Conservation (phyloP, 108 stramenopile genomes). For the Skeletonema tropicum region DNA sequence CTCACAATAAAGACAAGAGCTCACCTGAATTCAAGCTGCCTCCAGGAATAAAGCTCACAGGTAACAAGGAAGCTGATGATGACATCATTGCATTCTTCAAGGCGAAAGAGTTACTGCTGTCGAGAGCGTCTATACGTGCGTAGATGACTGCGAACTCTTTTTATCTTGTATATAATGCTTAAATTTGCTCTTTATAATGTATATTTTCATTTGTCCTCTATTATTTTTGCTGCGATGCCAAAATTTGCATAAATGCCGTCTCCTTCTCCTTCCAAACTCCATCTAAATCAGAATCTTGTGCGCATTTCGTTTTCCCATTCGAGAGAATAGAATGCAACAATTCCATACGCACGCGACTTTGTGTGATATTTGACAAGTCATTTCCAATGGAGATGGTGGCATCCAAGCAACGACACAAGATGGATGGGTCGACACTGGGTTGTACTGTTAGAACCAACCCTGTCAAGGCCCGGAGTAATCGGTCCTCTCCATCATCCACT, state of each 20-base stretch:
- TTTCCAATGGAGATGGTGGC: conserved; percentile 28
- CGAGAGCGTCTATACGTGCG: conserved; percentile 6
- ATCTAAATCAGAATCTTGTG: not conserved
- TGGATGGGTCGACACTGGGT: conserved; percentile 46
- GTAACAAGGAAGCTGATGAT: conserved; percentile 79
- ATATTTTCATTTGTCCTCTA: not conserved
- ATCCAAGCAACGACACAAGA: conserved; percentile 59
- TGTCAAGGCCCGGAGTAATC: conserved; percentile 63
- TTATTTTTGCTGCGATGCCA: conserved; percentile 9
- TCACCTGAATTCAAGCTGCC: conserved; percentile 46
- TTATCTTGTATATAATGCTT: not conserved
- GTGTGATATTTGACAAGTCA: conserved; percentile 35
- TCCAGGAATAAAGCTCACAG: conserved; percentile 65
- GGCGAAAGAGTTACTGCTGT: conserved; percentile 79
- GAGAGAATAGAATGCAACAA: conserved; percentile 72
- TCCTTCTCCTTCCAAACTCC: conserved; percentile 31
- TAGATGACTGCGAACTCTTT: not conserved
- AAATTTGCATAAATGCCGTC: conserved; percentile 26
- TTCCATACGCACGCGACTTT: conserved; percentile 60
- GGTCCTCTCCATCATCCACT: conserved; percentile 47
- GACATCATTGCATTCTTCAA: conserved; percentile 87
- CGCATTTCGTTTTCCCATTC: conserved; percentile 50
- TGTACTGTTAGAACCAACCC: conserved; percentile 56
- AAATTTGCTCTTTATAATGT: not conserved
- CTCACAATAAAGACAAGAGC: not conserved